Evolutionary conservation across 495 filamentous ascomycete species (phyloP), one percentile per base, ranked within the genome.

Genomic region (Cercophora samala): DNA sequence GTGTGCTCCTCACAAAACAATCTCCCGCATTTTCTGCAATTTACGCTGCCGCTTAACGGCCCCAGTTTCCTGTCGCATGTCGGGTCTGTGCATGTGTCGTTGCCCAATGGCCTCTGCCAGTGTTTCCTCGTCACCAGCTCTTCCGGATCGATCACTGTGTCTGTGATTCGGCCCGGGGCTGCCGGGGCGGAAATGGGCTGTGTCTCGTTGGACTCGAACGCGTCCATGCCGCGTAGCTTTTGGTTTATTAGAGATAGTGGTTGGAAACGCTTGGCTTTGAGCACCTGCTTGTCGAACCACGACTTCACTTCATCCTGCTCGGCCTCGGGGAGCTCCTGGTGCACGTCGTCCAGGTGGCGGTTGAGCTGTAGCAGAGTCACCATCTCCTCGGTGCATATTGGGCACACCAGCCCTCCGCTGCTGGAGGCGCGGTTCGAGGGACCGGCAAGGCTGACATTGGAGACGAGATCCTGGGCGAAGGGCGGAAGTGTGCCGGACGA

Each of bases 371-470:
- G 78, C 6, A 98, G 79, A 19, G 95, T 99, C 71, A 97, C 92
- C 95, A 99, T 99, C 77, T 97, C 93, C 78, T 98, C 95, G 71
- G 89, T 91, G 78, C 95, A 99, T 66, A 99, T 98, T 55, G 95
- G 95, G 76, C 95, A 99, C 25, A 91, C 86, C 58, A 99, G 85
- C 79, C 86, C 70, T 64, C 84, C 68, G 77, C 76, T 75, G 13
- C 74, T 60, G n/a, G 77, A 70, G 26, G 72, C 70, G 52, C 75
- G 74, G 58, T 75, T 77, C 61, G 82, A 81, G 0, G 82, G 74
- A 0, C 80, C 79, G 55, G 80, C 82, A 37, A 82, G 69, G 64
- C 75, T 84, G 69, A 84, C 73, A 70, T 81, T 81, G 66, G 81
- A 80, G 13, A 79, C 75, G 21, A 83, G 74, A 66, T 83, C 81